Conservation (phyloP, 805 yeast species). For the Candida mattraensis region DNA sequence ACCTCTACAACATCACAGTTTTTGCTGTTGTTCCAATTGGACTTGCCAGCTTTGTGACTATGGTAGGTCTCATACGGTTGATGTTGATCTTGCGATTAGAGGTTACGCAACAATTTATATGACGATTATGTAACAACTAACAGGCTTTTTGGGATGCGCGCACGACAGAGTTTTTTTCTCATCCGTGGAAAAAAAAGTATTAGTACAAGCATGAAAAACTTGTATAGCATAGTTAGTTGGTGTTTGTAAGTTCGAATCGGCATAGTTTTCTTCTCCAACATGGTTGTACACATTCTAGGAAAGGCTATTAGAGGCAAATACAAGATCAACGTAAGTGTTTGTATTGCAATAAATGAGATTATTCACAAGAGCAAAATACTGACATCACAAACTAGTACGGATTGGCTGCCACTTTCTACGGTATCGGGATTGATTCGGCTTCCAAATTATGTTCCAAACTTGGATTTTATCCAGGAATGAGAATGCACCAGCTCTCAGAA, state of each 20-base stretch:
- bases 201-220: too few species aligned
- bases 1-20: constrained; percentile 83
- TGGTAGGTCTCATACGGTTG: constrained; percentile 79
- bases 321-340: constrained; percentile 34
- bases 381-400: constrained; percentile 41
- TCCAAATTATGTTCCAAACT: constrained; percentile 77
- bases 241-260: too few species aligned
- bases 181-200: too few species aligned
- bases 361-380: too few species aligned
- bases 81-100: constrained; percentile 74
- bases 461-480: constrained; percentile 90
- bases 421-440: constrained; percentile 77
- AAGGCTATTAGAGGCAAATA: constrained; percentile 48
- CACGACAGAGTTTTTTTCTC: too few species aligned
- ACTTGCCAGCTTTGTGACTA: constrained; percentile 86
- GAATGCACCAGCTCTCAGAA: constrained; percentile 90
- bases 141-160: too few species aligned
- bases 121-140: too few species aligned
- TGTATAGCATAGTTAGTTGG: too few species aligned
- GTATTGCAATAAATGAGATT: too few species aligned
- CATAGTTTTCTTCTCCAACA: constrained; percentile 17
- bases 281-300: constrained; percentile 55
- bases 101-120: too few species aligned
- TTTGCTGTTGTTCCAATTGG: constrained; percentile 99
- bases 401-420: constrained; percentile 78